These are phyloP conservation scores for Persicaria tinctoria DNA, from an alignment of 148 eudicot genomes.

Conservation along the genomic window DNA sequence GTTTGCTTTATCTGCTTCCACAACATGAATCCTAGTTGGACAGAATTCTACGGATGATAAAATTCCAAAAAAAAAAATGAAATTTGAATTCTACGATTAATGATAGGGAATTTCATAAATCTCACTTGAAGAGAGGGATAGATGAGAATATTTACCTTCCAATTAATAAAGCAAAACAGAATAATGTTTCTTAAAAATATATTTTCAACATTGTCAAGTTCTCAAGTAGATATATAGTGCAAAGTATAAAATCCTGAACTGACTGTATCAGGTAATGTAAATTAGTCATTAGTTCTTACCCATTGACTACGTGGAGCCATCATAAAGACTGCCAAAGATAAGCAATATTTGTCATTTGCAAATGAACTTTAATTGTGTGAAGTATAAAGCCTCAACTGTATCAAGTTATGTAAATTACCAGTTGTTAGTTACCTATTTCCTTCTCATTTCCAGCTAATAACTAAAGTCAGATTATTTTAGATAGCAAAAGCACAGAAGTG, in stretches of 20 bases:
- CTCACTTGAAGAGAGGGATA: not conserved
- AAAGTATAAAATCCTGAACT: not conserved
- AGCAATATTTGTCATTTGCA: not conserved
- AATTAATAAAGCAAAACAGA: not conserved
- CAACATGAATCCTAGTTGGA: constrained; percentile 8
- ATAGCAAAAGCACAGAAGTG: not conserved
- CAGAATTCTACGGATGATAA: constrained; percentile 11
- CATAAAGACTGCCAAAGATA: not conserved
- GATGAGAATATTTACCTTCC: not conserved
- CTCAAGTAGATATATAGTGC: not conserved
- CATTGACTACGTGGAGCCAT: not conserved
- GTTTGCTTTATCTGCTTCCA: constrained; percentile 12
- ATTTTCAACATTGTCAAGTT: not conserved
- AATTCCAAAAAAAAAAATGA: not conserved
- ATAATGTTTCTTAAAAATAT: not conserved
- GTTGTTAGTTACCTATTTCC: not conserved
- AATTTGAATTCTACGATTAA: not conserved
- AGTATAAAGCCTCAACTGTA: not conserved
- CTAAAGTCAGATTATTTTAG: not conserved
- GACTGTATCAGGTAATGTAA: too few species aligned
- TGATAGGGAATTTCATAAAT: not conserved
- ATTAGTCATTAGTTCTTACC: too few species aligned
- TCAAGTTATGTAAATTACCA: not conserved
- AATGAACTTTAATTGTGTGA: not conserved
- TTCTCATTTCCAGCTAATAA: not conserved